These are phyloP conservation scores for Cardiospermum halicacabum DNA, from an alignment of 345 rosid genomes.

Conservation along the genomic window DNA sequence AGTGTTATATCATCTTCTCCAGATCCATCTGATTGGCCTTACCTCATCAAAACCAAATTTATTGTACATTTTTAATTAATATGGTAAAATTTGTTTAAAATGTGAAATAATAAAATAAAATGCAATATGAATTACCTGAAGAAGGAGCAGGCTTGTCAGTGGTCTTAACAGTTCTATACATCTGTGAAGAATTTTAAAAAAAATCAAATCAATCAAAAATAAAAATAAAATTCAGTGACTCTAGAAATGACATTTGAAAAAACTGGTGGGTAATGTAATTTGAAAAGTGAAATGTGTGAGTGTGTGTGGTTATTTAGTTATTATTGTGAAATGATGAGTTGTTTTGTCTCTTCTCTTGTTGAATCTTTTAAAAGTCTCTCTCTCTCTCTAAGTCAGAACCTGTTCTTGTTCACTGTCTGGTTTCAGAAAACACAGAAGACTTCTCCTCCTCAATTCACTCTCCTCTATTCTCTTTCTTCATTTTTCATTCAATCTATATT, in stretches of 20 bases:
- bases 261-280: slow-evolving; percentile 16
- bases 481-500: slow-evolving; percentile 29
- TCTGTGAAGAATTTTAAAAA: slow-evolving; percentile 30
- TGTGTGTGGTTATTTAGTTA: slow-evolving; percentile 15
- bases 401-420: slow-evolving; percentile 32
- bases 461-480: slow-evolving; percentile 22
- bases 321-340: slow-evolving; percentile 83
- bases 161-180: slow-evolving; percentile 90
- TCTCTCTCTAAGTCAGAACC: slow-evolving; percentile 24
- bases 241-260: too few relatives aligned
- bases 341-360: slow-evolving; percentile 39
- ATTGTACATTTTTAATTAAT: slow-evolving; percentile 5
- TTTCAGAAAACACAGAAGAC: slow-evolving; percentile 26
- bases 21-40: slow-evolving; percentile 66
- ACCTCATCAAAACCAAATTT: background rate
- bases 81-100: background rate
- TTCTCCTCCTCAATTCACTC: slow-evolving; percentile 20
- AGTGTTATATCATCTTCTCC: slow-evolving; percentile 67
- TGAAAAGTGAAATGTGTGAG: background rate
- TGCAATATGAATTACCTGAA: slow-evolving; percentile 58
- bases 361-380: slow-evolving; percentile 16
- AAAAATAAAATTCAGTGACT: slow-evolving; percentile 5
- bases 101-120: background rate
- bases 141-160: slow-evolving; percentile 82
- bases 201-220: slow-evolving; percentile 6